These are phyloP conservation scores for Veloboletus limbatus DNA, from an alignment of 1,284 basidiomycete species.

Conservation along the genomic window DNA sequence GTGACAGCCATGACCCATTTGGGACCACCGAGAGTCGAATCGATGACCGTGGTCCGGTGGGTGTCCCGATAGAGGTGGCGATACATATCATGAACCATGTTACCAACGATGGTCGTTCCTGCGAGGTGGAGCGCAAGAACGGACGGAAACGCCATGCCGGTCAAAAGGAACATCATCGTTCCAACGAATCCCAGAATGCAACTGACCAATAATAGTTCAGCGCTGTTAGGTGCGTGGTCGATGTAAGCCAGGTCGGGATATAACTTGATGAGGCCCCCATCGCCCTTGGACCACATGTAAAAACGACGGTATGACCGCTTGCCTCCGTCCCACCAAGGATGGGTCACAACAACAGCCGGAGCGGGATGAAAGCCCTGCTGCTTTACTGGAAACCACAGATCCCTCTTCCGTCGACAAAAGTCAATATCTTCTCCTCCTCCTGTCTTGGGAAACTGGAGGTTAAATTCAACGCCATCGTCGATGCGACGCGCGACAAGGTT, in stretches of 20 bases:
- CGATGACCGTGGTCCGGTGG: conserved; percentile 33
- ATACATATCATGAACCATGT: conserved; percentile 47
- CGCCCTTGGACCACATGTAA: conserved; percentile 58
- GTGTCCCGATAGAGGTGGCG: conserved; percentile 44
- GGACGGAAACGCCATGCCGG: conserved; percentile 8
- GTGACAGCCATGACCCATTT: conserved; percentile 42
- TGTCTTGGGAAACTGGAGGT: conserved; percentile 54
- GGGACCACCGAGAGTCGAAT: conserved; percentile 36
- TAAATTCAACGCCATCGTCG: conserved; percentile 45
- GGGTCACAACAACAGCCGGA: conserved; percentile 46
- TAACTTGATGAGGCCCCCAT: conserved; percentile 47
- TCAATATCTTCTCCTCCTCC: conserved; percentile 65
- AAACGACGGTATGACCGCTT: conserved; percentile 51
- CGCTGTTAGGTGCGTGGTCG: conserved; percentile 49
- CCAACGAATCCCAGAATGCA: conserved; percentile 14
- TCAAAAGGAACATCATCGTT: conserved; percentile 12
- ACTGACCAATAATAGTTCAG: conserved; percentile 42
- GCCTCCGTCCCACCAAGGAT: conserved; percentile 58
- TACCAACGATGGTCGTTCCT: conserved; percentile 38
- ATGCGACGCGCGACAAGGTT: conserved; percentile 51
- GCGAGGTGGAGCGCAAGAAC: conserved; percentile 26
- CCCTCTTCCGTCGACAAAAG: conserved; percentile 51
- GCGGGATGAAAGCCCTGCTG: conserved; percentile 47
- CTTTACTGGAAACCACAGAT: conserved; percentile 35
- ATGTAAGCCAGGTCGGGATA: conserved; percentile 48